phyloP scores from a whole-genome alignment of 805 yeast genomes.

The Wickerhamomyces xylosicus region DNA sequence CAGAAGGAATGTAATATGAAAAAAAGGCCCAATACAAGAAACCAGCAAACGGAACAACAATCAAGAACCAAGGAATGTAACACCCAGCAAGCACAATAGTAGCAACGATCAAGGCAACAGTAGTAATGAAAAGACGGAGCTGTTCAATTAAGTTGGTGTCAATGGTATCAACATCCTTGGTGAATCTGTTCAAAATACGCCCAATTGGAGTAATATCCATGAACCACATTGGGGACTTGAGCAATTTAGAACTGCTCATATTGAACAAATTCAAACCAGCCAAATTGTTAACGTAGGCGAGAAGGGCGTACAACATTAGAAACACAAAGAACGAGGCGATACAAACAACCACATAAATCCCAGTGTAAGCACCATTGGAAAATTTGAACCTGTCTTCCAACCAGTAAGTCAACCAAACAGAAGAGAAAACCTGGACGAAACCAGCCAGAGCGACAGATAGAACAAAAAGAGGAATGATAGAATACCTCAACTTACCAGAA shows the following conservation, averaged over 20 bases:
- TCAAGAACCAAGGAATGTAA: slow-evolving; percentile 69
- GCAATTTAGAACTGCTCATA: slow-evolving; percentile 40
- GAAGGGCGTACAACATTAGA: slow-evolving; percentile 42
- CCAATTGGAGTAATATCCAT: slow-evolving; percentile 85
- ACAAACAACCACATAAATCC: slow-evolving; percentile 47
- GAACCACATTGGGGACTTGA: slow-evolving; percentile 72
- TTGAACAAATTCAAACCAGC: slow-evolving; percentile 51
- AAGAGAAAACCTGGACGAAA: slow-evolving; percentile 45
- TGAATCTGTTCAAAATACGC: slow-evolving; percentile 72
- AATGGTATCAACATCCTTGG: slow-evolving; percentile 75
- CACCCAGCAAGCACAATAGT: slow-evolving; percentile 55
- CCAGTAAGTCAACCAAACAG: slow-evolving; percentile 79
- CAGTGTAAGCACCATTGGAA: slow-evolving; percentile 49
- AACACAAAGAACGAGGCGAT: slow-evolving; percentile 35
- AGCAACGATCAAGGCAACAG: slow-evolving; percentile 45
- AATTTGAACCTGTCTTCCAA: slow-evolving; percentile 37
- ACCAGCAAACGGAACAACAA: slow-evolving; percentile 46
- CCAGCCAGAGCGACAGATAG: slow-evolving; percentile 23
- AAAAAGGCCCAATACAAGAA: slow-evolving; percentile 34
- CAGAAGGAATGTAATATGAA: slow-evolving; percentile 54
- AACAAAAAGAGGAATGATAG: slow-evolving; percentile 21
- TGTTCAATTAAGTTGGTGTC: slow-evolving; percentile 74
- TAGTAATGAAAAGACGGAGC: slow-evolving; percentile 45
- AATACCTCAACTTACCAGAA: slow-evolving; percentile 28
- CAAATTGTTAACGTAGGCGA: slow-evolving; percentile 39